These are phyloP conservation scores for Penicillium sp. DNA, from an alignment of 2,329 filamentous ascomycete species.

Conservation along the genomic window DNA sequence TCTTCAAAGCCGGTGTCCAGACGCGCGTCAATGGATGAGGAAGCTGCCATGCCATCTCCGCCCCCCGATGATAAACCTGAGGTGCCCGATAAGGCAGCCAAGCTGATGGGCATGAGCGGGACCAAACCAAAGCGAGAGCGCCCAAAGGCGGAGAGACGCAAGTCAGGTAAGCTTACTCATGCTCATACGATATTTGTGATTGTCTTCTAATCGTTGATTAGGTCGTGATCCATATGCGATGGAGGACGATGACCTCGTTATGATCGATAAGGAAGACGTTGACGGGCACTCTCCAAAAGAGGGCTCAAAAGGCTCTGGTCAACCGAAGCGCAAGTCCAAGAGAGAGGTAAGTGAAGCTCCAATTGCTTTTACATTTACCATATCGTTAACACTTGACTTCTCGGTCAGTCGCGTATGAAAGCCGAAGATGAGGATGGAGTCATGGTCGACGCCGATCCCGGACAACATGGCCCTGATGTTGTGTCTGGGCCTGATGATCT, in stretches of 20 bases:
- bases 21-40: constrained; percentile 62
- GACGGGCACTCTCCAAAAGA: constrained; percentile 29
- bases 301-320: constrained; percentile 30
- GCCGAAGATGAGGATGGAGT: constrained; percentile 48
- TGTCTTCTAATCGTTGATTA: constrained; percentile 7
- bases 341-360: constrained; percentile 31
- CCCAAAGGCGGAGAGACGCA: constrained; percentile 50
- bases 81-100: constrained; percentile 70
- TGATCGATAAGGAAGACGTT: constrained; percentile 49
- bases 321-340: constrained; percentile 34
- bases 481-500: constrained; percentile 48
- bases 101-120: constrained; percentile 59
- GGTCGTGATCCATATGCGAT: constrained; percentile 56
- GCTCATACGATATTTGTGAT: background rate
- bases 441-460: constrained; percentile 48
- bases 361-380: background rate
- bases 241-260: constrained; percentile 58
- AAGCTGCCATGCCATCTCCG: constrained; percentile 50
- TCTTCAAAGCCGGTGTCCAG: constrained; percentile 55
- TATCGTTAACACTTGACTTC: background rate
- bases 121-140: constrained; percentile 43
- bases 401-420: constrained; percentile 29
- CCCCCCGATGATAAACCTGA: constrained; percentile 62
- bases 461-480: constrained; percentile 42
- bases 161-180: constrained; percentile 26